Percentiles rank a stretch among this genome's conserved stretches.
Evolutionary conservation across 1,284 basidiomycete genomes (phyloP).

Genomic region (Puccinia horiana): DNA sequence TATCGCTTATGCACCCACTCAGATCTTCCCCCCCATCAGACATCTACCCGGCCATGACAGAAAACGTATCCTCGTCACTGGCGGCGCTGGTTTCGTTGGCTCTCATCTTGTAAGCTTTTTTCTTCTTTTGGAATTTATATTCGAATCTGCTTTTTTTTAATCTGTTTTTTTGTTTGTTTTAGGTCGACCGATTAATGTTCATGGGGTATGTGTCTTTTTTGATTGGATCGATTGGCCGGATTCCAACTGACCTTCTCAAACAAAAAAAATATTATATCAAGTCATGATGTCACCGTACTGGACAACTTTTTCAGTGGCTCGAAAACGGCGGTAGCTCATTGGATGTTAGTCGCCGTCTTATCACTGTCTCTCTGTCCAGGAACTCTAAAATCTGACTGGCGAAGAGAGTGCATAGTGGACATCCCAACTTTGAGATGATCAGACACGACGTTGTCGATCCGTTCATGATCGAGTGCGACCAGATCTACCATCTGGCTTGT

Average conservation of each 20-base stretch:
- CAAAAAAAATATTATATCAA: background rate
- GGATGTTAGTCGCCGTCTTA: conserved; percentile 55
- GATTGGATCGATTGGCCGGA: background rate
- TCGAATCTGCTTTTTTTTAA: no score
- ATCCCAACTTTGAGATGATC: conserved; percentile 97
- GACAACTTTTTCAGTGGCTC: conserved; percentile 99
- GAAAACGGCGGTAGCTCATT: conserved; percentile 74
- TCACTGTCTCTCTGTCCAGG: background rate
- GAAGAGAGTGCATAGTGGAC: conserved; percentile 70
- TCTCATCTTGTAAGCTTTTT: conserved; percentile 70
- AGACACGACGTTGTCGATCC: conserved; percentile 95
- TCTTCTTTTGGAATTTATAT: background rate
- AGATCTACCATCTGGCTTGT: conserved; percentile 95
- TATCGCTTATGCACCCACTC: conserved; percentile 86
- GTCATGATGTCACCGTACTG: conserved; percentile 65
- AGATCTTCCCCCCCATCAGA: conserved; percentile 85
- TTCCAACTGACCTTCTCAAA: background rate
- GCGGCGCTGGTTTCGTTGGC: conserved; percentile 95
- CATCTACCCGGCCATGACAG: conserved; percentile 74
- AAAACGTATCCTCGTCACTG: conserved; percentile 89
- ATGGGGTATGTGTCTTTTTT: conserved; percentile 67
- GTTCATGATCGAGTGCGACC: conserved; percentile 95
- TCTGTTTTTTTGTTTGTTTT: background rate
- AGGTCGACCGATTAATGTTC: conserved; percentile 87
- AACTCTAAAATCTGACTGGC: no score